A percentile compares a stretch with the other conserved stretches of the same genome.
phyloP scores from a whole-genome alignment of 2,329 filamentous ascomycete species.

The Fusarium multiceps region DNA sequence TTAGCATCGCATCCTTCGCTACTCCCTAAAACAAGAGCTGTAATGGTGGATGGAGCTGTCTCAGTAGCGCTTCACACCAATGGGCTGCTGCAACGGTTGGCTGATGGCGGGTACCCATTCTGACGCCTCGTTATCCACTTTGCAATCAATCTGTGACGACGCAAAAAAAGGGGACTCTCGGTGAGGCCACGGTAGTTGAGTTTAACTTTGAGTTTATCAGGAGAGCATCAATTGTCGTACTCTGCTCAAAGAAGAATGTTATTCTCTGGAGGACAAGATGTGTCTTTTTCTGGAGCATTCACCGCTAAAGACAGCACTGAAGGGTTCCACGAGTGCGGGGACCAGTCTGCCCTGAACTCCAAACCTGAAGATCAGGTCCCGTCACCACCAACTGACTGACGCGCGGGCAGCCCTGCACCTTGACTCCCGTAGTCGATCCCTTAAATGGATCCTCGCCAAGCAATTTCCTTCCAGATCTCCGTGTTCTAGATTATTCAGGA shows the following conservation, averaged over 20 bases:
- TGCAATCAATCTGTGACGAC: constrained; percentile 19
- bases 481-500: background rate
- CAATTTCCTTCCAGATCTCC: constrained; percentile 6
- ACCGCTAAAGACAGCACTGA: background rate
- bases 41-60: constrained; percentile 8
- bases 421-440: constrained; percentile 8
- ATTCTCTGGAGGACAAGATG: no score
- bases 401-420: background rate
- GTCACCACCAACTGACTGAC: background rate
- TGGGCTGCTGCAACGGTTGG: constrained; percentile 9
- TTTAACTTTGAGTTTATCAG: background rate
- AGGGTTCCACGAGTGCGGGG: constrained; percentile 21
- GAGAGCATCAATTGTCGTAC: background rate
- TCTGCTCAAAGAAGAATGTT: no score
- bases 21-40: constrained; percentile 18
- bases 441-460: constrained; percentile 21
- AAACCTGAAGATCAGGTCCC: background rate
- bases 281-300: background rate
- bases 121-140: constrained; percentile 29
- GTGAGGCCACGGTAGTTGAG: constrained; percentile 10
- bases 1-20: background rate
- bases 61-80: constrained; percentile 19
- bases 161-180: constrained; percentile 1
- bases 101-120: constrained; percentile 11
- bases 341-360: background rate